A percentile compares a stretch with the other conserved stretches of the same genome.
Evolutionary conservation across 2,329 filamentous ascomycete species (phyloP).

Genomic region (Aspergillus sp.): DNA sequence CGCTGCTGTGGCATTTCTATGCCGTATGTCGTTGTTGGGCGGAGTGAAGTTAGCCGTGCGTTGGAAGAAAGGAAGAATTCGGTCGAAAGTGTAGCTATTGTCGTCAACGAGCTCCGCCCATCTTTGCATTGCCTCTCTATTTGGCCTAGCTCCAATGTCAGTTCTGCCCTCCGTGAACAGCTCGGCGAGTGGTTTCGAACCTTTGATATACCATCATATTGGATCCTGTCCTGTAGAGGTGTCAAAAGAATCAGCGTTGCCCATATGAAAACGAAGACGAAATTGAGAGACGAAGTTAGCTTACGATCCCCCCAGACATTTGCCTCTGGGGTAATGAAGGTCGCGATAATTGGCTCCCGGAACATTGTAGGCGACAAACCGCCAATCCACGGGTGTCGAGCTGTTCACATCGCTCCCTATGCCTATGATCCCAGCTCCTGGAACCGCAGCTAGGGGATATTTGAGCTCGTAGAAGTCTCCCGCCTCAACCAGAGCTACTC

Average conservation of each 20-base stretch:
- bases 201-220: conserved; percentile 41
- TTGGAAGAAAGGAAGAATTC: conserved; percentile 33
- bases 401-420: conserved; percentile 24
- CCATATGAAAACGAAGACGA: not conserved
- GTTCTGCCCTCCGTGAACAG: not conserved
- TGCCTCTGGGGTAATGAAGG: conserved; percentile 33
- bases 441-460: conserved; percentile 57
- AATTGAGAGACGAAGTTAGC: not conserved
- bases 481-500: conserved; percentile 43
- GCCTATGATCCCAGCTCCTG: conserved; percentile 24
- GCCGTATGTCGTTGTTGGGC: conserved; percentile 21
- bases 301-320: conserved; percentile 34
- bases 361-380: conserved; percentile 49
- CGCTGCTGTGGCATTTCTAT: conserved; percentile 24
- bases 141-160: conserved; percentile 23
- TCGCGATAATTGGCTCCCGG: conserved; percentile 49
- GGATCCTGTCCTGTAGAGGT: conserved; percentile 28
- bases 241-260: not conserved
- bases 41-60: conserved; percentile 32
- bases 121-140: conserved; percentile 28
- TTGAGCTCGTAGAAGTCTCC: conserved; percentile 54
- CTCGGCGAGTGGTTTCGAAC: conserved; percentile 5
- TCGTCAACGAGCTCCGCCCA: conserved; percentile 39
- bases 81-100: conserved; percentile 35
- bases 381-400: conserved; percentile 54